phyloP scores from a whole-genome alignment of 2,329 filamentous ascomycete species.

The Neonectria sp. region DNA sequence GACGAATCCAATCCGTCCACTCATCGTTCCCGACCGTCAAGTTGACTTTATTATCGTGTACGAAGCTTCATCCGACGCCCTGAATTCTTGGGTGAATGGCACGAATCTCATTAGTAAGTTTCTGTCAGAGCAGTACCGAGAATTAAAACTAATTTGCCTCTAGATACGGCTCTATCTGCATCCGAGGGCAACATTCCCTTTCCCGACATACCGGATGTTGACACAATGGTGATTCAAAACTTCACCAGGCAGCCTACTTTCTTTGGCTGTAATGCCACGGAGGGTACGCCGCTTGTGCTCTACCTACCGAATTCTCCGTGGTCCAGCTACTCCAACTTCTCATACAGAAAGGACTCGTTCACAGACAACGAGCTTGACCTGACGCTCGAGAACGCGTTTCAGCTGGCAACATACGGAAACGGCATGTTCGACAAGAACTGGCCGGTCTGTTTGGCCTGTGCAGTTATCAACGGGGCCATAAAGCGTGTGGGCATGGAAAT shows the following conservation, averaged over 20 bases:
- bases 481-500: slow-evolving; percentile 49
- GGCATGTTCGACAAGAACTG: slow-evolving; percentile 78
- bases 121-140: neutral
- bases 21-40: slow-evolving; percentile 47
- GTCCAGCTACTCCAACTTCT: slow-evolving; percentile 48
- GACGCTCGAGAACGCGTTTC: slow-evolving; percentile 76
- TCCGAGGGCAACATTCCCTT: neutral
- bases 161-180: neutral
- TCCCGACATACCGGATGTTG: neutral
- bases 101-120: slow-evolving; percentile 40
- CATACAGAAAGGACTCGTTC: slow-evolving; percentile 43
- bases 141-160: neutral
- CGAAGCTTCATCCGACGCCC: slow-evolving; percentile 48
- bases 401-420: slow-evolving; percentile 85
- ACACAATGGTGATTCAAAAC: neutral
- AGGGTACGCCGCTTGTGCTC: slow-evolving; percentile 43
- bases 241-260: neutral
- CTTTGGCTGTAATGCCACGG: neutral
- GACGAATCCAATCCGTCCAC: slow-evolving; percentile 10
- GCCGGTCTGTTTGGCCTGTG: slow-evolving; percentile 86
- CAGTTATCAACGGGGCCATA: slow-evolving; percentile 79
- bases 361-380: slow-evolving; percentile 43
- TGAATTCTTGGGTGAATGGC: slow-evolving; percentile 48
- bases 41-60: slow-evolving; percentile 52
- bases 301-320: slow-evolving; percentile 51